Evolutionary conservation across 768 basidiomycete genomes (phyloP).

Genomic region (Boletales sp.): DNA sequence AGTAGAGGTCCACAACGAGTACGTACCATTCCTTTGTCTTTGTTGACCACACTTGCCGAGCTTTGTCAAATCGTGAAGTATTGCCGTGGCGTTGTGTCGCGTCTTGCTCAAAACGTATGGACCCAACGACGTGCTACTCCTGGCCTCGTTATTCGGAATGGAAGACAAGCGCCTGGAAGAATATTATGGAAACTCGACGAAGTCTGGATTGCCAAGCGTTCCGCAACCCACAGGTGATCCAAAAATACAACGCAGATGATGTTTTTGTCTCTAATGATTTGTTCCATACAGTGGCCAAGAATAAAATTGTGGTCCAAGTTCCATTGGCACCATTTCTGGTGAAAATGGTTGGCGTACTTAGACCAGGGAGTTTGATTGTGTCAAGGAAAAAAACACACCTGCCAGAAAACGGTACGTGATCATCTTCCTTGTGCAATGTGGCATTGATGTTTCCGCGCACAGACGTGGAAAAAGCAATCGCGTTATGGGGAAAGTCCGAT

Average conservation of each 20-base stretch:
- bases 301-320: background rate
- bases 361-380: background rate
- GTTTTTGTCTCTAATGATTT: background rate
- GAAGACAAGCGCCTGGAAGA: background rate
- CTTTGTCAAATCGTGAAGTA: background rate
- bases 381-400: background rate
- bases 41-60: background rate
- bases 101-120: conserved; percentile 10
- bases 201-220: background rate
- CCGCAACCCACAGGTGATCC: background rate
- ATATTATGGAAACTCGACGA: conserved; percentile 1
- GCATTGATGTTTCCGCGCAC: background rate
- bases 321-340: background rate
- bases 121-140: conserved; percentile 11
- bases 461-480: conserved; percentile 1
- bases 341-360: background rate
- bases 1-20: conserved; percentile 5
- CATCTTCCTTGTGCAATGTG: background rate
- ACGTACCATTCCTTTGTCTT: background rate
- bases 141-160: conserved; percentile 7
- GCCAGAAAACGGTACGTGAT: background rate
- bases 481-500: background rate
- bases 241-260: background rate
- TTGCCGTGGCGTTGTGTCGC: conserved; percentile 11
- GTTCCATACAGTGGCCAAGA: background rate